phyloP scores from a whole-genome alignment of 371 early-diverging fungal genomes.

The Syncephalis fuscata region DNA sequence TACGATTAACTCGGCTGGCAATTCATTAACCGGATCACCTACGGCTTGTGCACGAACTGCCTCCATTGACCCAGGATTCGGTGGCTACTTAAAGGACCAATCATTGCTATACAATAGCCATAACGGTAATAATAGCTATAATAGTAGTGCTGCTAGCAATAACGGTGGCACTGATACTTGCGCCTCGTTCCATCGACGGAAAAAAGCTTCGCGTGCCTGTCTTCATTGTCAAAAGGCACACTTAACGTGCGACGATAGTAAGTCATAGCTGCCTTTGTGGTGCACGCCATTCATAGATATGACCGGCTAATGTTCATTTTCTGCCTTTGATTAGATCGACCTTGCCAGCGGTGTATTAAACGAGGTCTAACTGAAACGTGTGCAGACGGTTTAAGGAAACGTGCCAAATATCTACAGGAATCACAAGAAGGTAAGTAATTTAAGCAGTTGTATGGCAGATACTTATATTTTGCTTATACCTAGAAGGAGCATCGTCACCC shows the following conservation, averaged over 20 bases:
- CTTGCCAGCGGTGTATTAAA: slow-evolving; percentile 73
- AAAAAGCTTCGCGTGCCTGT: slow-evolving; percentile 11
- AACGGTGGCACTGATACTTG: background rate
- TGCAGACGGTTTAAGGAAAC: slow-evolving; percentile 58
- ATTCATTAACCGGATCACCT: too few species aligned
- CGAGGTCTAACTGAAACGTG: slow-evolving; percentile 54
- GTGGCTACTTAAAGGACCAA: too few species aligned
- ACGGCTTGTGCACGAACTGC: too few species aligned
- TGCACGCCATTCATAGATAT: background rate
- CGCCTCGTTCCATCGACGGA: slow-evolving; percentile 2
- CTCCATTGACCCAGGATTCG: background rate
- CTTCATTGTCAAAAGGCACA: slow-evolving; percentile 11
- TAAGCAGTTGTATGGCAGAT: background rate
- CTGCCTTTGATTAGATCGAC: slow-evolving; percentile 36
- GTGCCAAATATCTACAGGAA: slow-evolving; percentile 54
- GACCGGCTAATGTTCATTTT: slow-evolving; percentile 1
- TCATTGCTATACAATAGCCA: too few species aligned
- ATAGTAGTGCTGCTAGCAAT: too few species aligned
- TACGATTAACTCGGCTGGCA: background rate
- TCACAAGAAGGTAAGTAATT: background rate
- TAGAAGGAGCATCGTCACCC: too few species aligned
- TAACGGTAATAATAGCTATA: too few species aligned
- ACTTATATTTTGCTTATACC: too few species aligned
- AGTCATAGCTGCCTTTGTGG: slow-evolving; percentile 1
- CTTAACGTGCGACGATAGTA: slow-evolving; percentile 10